Conservation (phyloP, 2,329 filamentous ascomycete species). For the Ophiosphaerella herpotricha region DNA sequence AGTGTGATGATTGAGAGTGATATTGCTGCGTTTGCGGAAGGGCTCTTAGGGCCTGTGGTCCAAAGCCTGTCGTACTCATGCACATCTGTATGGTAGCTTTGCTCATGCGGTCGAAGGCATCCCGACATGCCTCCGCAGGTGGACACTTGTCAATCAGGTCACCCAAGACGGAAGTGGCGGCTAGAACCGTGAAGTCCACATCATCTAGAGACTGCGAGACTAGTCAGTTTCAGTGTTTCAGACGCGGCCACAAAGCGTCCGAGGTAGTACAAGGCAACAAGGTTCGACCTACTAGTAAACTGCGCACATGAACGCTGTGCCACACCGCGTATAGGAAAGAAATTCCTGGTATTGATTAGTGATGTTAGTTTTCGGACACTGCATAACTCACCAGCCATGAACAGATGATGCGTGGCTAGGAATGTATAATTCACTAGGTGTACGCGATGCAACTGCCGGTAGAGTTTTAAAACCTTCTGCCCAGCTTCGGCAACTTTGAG, state of each 20-base stretch:
- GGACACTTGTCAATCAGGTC: constrained; percentile 95
- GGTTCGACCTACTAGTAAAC: constrained; percentile 70
- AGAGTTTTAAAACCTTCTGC: constrained; percentile 87
- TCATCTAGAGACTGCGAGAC: constrained; percentile 75
- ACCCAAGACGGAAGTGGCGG: constrained; percentile 87
- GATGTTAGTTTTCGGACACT: constrained; percentile 10
- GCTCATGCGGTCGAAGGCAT: constrained; percentile 93
- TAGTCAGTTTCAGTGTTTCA: constrained; percentile 14
- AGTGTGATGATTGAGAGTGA: constrained; percentile 23
- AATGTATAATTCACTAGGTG: constrained; percentile 96
- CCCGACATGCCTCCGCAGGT: constrained; percentile 89
- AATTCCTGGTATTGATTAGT: constrained; percentile 58
- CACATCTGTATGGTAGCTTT: constrained; percentile 97
- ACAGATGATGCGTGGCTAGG: constrained; percentile 91
- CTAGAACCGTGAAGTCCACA: constrained; percentile 94
- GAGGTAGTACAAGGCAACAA: constrained; percentile 13
- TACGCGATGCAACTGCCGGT: constrained; percentile 84
- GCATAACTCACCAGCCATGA: constrained; percentile 78
- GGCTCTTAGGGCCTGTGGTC: constrained; percentile 47
- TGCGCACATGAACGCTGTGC: constrained; percentile 89
- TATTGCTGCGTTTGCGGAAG: constrained; percentile 24
- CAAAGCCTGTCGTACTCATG: constrained; percentile 82
- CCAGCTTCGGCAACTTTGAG: constrained; percentile 94
- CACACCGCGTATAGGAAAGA: constrained; percentile 97
- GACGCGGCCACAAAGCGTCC: constrained; percentile 1